These are phyloP conservation scores for Vigna mungo DNA, from an alignment of 306 rosid genomes.

Conservation along the genomic window DNA sequence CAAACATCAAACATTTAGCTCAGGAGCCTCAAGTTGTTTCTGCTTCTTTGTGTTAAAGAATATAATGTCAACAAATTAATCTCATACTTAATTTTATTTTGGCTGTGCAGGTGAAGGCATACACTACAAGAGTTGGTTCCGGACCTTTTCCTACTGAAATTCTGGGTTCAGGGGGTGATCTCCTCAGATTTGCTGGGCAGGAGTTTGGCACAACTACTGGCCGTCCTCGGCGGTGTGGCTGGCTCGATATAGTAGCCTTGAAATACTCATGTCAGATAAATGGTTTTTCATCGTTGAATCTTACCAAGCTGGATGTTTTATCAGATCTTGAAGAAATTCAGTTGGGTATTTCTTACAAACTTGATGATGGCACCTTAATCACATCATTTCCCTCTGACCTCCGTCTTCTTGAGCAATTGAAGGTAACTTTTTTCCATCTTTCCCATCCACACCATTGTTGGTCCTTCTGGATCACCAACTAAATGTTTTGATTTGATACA, in stretches of 20 bases:
- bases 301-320: slow-evolving; percentile 92
- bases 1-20: neutral
- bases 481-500: slow-evolving; percentile 18
- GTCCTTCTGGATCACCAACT: slow-evolving; percentile 12
- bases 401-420: slow-evolving; percentile 81
- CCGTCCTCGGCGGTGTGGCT: slow-evolving; percentile 97
- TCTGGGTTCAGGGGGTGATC: slow-evolving; percentile 83
- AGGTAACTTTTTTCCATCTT: slow-evolving; percentile 52
- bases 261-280: slow-evolving; percentile 85
- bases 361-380: slow-evolving; percentile 71
- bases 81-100: slow-evolving; percentile 36
- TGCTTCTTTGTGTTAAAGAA: neutral
- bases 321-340: slow-evolving; percentile 77
- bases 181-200: slow-evolving; percentile 88
- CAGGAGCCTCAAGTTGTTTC: neutral
- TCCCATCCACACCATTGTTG: neutral
- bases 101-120: slow-evolving; percentile 89
- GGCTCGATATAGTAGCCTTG: slow-evolving; percentile 90
- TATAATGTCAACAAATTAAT: slow-evolving; percentile 18
- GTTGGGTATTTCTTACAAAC: slow-evolving; percentile 76
- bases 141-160: slow-evolving; percentile 98
- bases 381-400: slow-evolving; percentile 88
- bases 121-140: slow-evolving; percentile 96
- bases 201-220: slow-evolving; percentile 99
- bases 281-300: slow-evolving; percentile 86